A percentile compares a stretch with the other conserved stretches of the same genome.
These are phyloP conservation scores for Penicillium aurantiogriseum DNA, from an alignment of 2,329 filamentous ascomycete genomes.

Conservation along the genomic window DNA sequence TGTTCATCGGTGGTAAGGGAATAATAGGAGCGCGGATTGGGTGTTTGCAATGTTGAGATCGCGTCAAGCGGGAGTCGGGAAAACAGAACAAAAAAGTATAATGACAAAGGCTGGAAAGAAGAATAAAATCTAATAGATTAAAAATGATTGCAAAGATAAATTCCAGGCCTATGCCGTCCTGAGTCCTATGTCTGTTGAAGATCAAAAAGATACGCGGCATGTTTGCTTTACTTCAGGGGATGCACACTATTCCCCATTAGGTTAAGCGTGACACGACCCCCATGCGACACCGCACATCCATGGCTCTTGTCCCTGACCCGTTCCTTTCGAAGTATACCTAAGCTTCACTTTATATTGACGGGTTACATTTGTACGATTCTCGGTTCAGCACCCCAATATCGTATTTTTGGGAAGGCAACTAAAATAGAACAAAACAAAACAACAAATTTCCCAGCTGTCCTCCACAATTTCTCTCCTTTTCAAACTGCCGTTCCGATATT, in stretches of 20 bases:
- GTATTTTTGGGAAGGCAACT: not conserved
- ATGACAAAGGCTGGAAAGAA: not conserved
- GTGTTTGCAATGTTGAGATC: conserved; percentile 19
- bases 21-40: conserved; percentile 16
- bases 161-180: conserved; percentile 5
- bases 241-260: conserved; percentile 15
- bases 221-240: conserved; percentile 28
- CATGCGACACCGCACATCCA: conserved; percentile 19
- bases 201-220: conserved; percentile 24
- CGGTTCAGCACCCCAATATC: not conserved
- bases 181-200: conserved; percentile 1
- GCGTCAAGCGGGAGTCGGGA: conserved; percentile 13
- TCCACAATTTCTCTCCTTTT: conserved; percentile 1
- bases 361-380: not conserved
- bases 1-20: conserved; percentile 34
- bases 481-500: conserved; percentile 34
- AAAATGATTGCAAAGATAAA: conserved; percentile 13
- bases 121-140: conserved; percentile 19
- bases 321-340: conserved; percentile 7
- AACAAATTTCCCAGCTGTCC: not conserved
- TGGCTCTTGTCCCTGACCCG: conserved; percentile 14
- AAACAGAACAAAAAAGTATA: conserved; percentile 9
- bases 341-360: not conserved
- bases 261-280: conserved; percentile 19
- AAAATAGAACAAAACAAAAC: not conserved